Base-by-base conservation (phyloP, 345 rosid genomes). In the Rhizophora apiculata region DNA sequence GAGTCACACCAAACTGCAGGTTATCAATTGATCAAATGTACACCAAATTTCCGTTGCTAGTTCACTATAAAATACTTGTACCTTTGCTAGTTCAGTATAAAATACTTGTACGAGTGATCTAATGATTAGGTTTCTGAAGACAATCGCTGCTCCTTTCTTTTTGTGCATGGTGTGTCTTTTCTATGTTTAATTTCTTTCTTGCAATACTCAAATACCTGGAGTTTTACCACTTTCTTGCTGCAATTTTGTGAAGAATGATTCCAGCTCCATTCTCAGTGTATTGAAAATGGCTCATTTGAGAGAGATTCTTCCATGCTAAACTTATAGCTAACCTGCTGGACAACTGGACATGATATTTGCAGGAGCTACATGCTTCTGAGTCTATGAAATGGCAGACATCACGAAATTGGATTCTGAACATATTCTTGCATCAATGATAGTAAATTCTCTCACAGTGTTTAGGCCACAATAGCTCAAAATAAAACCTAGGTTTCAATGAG, bases 1-100 rank as follows among this genome's bases (percentile, higher is more conserved):
- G 86, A 87, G 73, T 69, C 86, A 51, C 81, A 65, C 65, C 95
- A 87, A 78, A 79, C 72, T 67, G 63, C 90, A 84, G 96, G 96
- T 91, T 34, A 58, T 51, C 60, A 57, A 21, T 74, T 59, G 11
- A 10, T 46, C 63, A 51, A 62, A 22, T n/a, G 24, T 54, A 48
- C 43, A 26, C 54, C 51, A 32, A 72, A 60, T 55, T 62, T 64
- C 15, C 49, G 27, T 62, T 30, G 2, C 37, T 57, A 31, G 16
- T 61, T 68, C 60, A 31, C 34, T 31, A 4, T 63, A 3, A 66
- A 61, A 31, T 57, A 31, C 34, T 3, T 59, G 4, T 16, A 21
- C 19, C n/a, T n/a, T 62, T 30, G 2, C 37, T 57, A 31, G 16
- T 61, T 68, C 60, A 31, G 6, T 31, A 4, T 63, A 3, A 66